These are phyloP conservation scores for Xylaria sp. DNA, from an alignment of 495 filamentous ascomycete genomes.

Conservation along the genomic window DNA sequence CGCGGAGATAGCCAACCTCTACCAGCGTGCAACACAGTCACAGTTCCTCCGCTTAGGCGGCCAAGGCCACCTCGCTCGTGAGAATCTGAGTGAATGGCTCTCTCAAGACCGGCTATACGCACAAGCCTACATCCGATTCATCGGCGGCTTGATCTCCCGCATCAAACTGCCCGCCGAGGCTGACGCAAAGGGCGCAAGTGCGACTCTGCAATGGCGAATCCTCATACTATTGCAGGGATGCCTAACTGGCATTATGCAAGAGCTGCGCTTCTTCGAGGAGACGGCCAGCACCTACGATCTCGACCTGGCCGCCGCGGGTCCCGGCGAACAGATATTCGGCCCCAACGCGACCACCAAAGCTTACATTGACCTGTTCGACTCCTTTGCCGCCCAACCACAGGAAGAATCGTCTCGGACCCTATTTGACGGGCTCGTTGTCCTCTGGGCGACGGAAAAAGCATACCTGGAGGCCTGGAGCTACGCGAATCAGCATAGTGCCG, in stretches of 20 bases:
- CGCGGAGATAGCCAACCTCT: slow-evolving; percentile 39
- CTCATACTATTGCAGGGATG: slow-evolving; percentile 67
- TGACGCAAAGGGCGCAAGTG: slow-evolving; percentile 37
- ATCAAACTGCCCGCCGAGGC: slow-evolving; percentile 59
- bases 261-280: slow-evolving; percentile 73
- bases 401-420: slow-evolving; percentile 37
- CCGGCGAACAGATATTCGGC: slow-evolving; percentile 38
- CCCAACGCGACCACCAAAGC: slow-evolving; percentile 37
- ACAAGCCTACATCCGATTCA: slow-evolving; percentile 73
- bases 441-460: slow-evolving; percentile 76
- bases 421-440: slow-evolving; percentile 71
- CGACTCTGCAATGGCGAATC: slow-evolving; percentile 56
- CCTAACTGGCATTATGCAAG: slow-evolving; percentile 68
- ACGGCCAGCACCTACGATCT: slow-evolving; percentile 68
- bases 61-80: slow-evolving; percentile 63
- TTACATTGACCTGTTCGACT: slow-evolving; percentile 48
- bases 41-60: slow-evolving; percentile 74
- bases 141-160: slow-evolving; percentile 69
- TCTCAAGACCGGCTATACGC: slow-evolving; percentile 79
- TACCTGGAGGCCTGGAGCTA: slow-evolving; percentile 68
- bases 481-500: slow-evolving; percentile 44
- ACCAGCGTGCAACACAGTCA: slow-evolving; percentile 66
- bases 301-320: slow-evolving; percentile 51
- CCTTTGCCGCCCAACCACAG: slow-evolving; percentile 29
- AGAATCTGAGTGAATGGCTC: slow-evolving; percentile 70